Conservation (phyloP, 352 stramenopile species). For the Globisporangium okanoganense region DNA sequence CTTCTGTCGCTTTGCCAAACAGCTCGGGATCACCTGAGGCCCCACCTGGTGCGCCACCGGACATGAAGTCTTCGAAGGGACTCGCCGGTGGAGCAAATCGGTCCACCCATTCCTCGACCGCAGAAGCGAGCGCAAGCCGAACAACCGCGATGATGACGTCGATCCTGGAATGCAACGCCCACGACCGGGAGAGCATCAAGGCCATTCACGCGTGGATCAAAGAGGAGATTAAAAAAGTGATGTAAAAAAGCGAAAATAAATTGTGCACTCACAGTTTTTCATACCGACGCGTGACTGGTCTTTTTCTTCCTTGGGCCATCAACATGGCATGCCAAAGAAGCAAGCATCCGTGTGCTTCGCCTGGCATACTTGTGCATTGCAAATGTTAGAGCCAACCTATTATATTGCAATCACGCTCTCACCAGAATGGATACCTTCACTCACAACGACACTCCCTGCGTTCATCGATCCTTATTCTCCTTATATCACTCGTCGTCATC, state of each 20-base stretch:
- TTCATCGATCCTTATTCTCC: too few species aligned
- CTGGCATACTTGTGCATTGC: too few species aligned
- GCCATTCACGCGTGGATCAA: slow-evolving; percentile 35
- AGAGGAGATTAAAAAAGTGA: slow-evolving; percentile 39
- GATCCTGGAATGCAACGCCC: slow-evolving; percentile 42
- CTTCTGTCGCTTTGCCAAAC: background rate
- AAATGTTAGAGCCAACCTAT: too few species aligned
- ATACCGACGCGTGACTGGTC: background rate
- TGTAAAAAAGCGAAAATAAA: slow-evolving; percentile 7
- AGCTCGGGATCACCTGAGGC: slow-evolving; percentile 1
- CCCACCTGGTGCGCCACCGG: background rate
- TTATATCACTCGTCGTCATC: background rate
- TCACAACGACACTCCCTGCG: too few species aligned
- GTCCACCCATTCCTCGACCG: background rate
- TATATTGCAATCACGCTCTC: too few species aligned
- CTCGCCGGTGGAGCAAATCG: background rate
- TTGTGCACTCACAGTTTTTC: background rate
- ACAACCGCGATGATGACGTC: slow-evolving; percentile 35
- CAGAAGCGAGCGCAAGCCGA: slow-evolving; percentile 17
- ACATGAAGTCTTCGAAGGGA: background rate
- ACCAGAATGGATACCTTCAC: too few species aligned
- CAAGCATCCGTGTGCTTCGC: too few species aligned
- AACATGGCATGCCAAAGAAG: too few species aligned
- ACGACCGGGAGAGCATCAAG: slow-evolving; percentile 38
- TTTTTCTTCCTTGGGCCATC: background rate